A percentile compares a stretch with the other conserved stretches of the same genome.
These are phyloP conservation scores for Haplosporangium sp. DNA, from an alignment of 371 early-diverging fungal genomes.

Conservation along the genomic window DNA sequence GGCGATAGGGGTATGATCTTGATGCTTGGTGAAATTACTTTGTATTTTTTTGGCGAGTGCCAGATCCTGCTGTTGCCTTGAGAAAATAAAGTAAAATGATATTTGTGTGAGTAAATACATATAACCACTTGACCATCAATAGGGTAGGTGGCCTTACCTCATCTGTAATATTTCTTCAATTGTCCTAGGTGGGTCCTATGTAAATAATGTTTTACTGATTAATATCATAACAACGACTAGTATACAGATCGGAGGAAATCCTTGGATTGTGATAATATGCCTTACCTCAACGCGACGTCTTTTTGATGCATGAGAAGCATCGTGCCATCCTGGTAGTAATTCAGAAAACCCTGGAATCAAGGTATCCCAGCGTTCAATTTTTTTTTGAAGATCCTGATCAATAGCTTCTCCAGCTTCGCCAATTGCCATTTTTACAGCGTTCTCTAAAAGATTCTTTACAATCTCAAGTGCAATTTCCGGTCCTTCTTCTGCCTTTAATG, in stretches of 20 bases:
- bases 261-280: neutral
- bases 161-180: neutral
- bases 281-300: conserved; percentile 12
- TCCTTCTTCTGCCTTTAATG: neutral
- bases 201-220: neutral
- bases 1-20: neutral
- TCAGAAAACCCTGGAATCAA: conserved; percentile 11
- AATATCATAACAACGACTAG: neutral
- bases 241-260: neutral
- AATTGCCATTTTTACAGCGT: neutral
- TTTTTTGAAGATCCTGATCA: neutral
- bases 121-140: neutral
- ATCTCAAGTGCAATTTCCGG: neutral
- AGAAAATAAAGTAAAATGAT: neutral
- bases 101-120: neutral
- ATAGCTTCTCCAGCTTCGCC: neutral
- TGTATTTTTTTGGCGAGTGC: neutral
- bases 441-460: conserved; percentile 9
- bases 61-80: conserved; percentile 8
- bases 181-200: neutral
- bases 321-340: neutral
- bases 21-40: neutral
- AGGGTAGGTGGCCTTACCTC: neutral
- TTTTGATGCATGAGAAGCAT: neutral
- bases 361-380: conserved; percentile 14